Evolutionary conservation across 1,284 basidiomycete species (phyloP).

Genomic region (Sphaerobolus stellatus): DNA sequence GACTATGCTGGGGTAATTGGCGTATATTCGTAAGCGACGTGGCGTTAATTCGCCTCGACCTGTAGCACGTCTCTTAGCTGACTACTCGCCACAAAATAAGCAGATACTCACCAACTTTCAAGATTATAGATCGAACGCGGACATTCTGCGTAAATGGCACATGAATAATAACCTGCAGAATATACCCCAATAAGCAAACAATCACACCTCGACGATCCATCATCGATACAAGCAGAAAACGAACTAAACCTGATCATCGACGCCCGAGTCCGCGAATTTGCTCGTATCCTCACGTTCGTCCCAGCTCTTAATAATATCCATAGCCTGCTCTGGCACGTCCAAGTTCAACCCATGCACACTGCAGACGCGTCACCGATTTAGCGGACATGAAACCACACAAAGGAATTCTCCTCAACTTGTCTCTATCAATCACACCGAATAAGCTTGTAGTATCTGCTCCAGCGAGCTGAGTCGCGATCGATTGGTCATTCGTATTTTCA

Average conservation of each 20-base stretch:
- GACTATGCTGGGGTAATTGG: conserved; percentile 68
- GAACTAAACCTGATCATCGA: conserved; percentile 71
- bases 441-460: conserved; percentile 55
- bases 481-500: conserved; percentile 16
- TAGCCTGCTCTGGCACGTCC: conserved; percentile 71
- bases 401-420: conserved; percentile 56
- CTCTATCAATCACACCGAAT: conserved; percentile 63
- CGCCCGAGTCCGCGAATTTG: conserved; percentile 67
- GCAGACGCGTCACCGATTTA: conserved; percentile 18
- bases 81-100: conserved; percentile 8
- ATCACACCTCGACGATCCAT: too few species aligned
- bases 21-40: conserved; percentile 64
- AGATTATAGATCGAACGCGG: conserved; percentile 64
- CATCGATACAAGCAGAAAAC: conserved; percentile 3
- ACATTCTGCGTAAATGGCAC: conserved; percentile 79
- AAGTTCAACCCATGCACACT: conserved; percentile 80
- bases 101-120: conserved; percentile 66
- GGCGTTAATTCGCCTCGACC: conserved; percentile 72
- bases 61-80: conserved; percentile 24
- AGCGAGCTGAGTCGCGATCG: conserved; percentile 27
- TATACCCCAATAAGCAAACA: conserved; percentile 9
- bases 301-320: conserved; percentile 76
- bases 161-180: conserved; percentile 68
- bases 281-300: conserved; percentile 67
- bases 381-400: conserved; percentile 5